These are phyloP conservation scores for Tolypocladium sp. DNA, from an alignment of 2,329 filamentous ascomycete species.

Conservation along the genomic window DNA sequence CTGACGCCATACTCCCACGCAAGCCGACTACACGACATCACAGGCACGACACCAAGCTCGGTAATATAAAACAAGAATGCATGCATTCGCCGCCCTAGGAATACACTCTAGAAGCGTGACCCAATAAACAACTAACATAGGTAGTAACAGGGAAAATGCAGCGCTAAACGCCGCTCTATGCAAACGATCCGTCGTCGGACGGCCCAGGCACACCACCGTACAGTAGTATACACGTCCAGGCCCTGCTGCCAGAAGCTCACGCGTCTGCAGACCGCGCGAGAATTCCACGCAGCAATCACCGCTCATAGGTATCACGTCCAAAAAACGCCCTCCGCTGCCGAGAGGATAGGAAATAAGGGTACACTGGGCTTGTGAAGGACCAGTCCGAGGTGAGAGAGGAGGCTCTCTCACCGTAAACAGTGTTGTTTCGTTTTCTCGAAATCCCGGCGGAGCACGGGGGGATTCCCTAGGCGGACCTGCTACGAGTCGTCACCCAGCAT, in stretches of 20 bases:
- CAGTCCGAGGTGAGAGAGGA: conserved; percentile 21
- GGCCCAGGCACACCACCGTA: neutral
- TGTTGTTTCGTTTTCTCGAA: conserved; percentile 9
- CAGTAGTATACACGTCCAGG: neutral
- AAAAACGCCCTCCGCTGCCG: neutral
- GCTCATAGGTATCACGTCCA: neutral
- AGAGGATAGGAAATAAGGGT: neutral
- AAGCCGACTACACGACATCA: neutral
- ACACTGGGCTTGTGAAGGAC: conserved; percentile 22
- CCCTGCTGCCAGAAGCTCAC: neutral
- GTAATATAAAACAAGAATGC: neutral
- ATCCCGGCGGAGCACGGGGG: conserved; percentile 18
- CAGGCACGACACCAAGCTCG: neutral
- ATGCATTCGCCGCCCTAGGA: neutral
- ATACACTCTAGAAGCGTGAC: neutral
- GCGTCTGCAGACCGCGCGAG: neutral
- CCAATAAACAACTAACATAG: neutral
- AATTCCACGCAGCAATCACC: neutral
- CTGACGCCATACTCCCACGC: neutral
- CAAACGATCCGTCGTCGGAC: neutral
- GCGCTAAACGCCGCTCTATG: neutral
- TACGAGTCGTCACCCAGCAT: conserved; percentile 37
- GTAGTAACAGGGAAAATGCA: neutral
- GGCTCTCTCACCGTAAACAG: neutral
- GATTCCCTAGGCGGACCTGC: conserved; percentile 27